These are phyloP conservation scores for Sutorius australiensis DNA, from an alignment of 768 basidiomycete genomes.

Conservation along the genomic window DNA sequence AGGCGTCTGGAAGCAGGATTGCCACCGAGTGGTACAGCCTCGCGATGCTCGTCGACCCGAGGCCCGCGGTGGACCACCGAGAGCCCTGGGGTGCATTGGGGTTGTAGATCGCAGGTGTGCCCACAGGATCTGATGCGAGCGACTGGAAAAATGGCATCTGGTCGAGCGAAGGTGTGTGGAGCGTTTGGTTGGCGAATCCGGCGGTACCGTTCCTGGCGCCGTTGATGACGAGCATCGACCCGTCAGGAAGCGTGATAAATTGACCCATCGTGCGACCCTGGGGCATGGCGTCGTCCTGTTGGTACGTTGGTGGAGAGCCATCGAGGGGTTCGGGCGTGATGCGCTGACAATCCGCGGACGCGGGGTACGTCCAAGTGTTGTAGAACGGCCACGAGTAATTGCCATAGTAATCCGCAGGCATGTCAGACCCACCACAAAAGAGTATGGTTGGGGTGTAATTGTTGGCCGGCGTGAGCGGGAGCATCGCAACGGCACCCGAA, in stretches of 20 bases:
- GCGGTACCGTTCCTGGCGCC: conserved; percentile 86
- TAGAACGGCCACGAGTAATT: conserved; percentile 70
- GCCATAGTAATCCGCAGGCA: conserved; percentile 70
- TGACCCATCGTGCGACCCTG: conserved; percentile 87
- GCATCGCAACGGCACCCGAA: conserved; percentile 83
- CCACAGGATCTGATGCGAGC: conserved; percentile 75
- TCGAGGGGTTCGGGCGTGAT: conserved; percentile 83
- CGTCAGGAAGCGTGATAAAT: conserved; percentile 80
- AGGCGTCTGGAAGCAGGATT: conserved; percentile 83
- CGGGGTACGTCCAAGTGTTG: conserved; percentile 70
- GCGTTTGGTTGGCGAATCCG: conserved; percentile 66
- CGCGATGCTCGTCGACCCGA: conserved; percentile 60
- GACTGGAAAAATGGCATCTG: conserved; percentile 71
- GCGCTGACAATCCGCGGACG: conserved; percentile 71
- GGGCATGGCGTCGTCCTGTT: conserved; percentile 72
- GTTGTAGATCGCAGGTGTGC: conserved; percentile 80
- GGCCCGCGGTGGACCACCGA: conserved; percentile 68
- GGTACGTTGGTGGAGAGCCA: conserved; percentile 56
- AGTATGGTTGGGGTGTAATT: conserved; percentile 81
- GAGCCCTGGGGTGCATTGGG: conserved; percentile 65
- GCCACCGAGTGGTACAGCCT: conserved; percentile 91
- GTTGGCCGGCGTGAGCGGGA: conserved; percentile 87
- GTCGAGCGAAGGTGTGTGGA: conserved; percentile 36
- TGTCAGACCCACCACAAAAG: conserved; percentile 87
- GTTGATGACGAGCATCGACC: conserved; percentile 75